Base-by-base conservation (phyloP, 805 yeast species). In the Candida adriatica region DNA sequence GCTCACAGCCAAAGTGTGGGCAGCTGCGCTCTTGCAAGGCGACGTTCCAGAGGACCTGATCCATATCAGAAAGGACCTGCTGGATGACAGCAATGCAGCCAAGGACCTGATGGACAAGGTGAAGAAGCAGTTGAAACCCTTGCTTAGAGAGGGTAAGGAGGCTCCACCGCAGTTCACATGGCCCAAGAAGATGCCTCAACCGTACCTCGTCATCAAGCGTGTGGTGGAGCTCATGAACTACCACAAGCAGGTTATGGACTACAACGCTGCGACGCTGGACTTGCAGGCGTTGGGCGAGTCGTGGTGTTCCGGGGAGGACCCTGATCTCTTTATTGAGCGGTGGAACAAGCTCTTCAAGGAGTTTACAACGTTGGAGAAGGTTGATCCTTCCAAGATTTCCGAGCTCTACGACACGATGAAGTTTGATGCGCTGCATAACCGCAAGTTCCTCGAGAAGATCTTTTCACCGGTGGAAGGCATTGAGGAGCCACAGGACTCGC, bases 161-260 rank as follows among this genome's bases (percentile, higher is more conserved):
- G 96, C 97, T 0, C 97, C 98, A 13, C 83, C 94, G 1, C 96
- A 92, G 52, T 92, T 92, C 58, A 84, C 98, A 0, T 92, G 99
- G 99, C 98, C 99, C 1, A 84, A 92, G 13, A 86, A 86, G 53
- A 87, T 92, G 84, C 97, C 98, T 0, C 94, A 92, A 53, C 99
- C 99, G 2, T 90, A 86, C 51, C 75, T 79, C 29, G 98, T 92
- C 11, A 84, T 94, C 47, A 84, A 86, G 51, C 68, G 96, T 41
- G 98, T 92, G 17, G 95, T 92, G 25, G 96, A 87, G 49, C 66
- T 92, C 49, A 90, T 92, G 97, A 86, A 79, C 56, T 87, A 81
- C 58, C 96, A 92, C 55, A 77, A 77, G 24, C 72, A 68, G 45
- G 75, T 92, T 31, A 77, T 92, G 94, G 79, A 77, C 34, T 72